Evolutionary conservation across 805 yeast species (phyloP), one percentile per base, ranked within the genome.

Genomic region (Yarrowia sp.): DNA sequence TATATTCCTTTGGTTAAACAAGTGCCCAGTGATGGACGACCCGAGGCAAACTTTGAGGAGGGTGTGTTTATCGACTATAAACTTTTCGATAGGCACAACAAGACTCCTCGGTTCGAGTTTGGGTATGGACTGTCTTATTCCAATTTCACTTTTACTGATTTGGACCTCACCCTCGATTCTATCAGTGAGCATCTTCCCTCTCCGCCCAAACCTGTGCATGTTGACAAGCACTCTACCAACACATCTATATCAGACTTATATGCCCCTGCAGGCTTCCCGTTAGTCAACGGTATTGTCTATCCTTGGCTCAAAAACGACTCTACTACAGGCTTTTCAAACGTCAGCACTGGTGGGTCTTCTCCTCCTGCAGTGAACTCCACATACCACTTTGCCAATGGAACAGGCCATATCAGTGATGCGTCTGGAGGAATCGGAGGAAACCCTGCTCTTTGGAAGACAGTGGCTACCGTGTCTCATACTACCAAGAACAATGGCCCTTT

Each of bases 91-190:
- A 82, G 82, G 71, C 78, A 81, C 67, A 79, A 81, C 64, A 81
- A 84, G 44, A 78, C 78, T 67, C 87, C 88, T 15, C 74, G 87
- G 58, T 86, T 72, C 71, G 87, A 84, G 66, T 86, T 86, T 73
- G 89, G 89, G 2, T 83, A 71, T 74, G 89, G 89, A 8, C 73
- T 85, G 47, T 82, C 87, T 1, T 85, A 83, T 70, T 77, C 87
- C 4, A 76, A 75, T 42, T 78, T 75, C 66, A 66, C 74, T 4
- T 68, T 78, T 36, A 68, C 74, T 13, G 74, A 72, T 33, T 71
- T 84, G 50, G 72, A 78, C 17, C 80, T 81, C 68, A 74, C 80
- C 75, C 84, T 66, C 1, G 73, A 74, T 65, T 77, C 76, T 39
- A 82, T 85, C 1, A 88, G 88, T 14, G 78, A 77, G 51, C 43